A percentile compares a stretch with the other conserved stretches of the same genome.
Evolutionary conservation across 164 flowering plant species (phyloP).

Genomic region (Vitis labrusca): DNA sequence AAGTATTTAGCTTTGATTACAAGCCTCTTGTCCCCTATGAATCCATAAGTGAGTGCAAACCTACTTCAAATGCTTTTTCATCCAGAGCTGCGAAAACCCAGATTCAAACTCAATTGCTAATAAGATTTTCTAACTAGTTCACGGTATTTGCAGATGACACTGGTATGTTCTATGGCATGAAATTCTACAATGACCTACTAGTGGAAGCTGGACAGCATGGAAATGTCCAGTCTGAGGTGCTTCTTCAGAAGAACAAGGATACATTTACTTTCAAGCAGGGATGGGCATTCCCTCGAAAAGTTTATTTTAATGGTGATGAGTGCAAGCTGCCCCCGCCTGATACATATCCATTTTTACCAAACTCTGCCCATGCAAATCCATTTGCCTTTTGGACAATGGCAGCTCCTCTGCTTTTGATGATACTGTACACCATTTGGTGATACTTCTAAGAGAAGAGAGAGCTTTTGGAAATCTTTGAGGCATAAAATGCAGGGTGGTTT

Average conservation of each 20-base stretch:
- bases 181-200: constrained; percentile 73
- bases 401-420: constrained; percentile 22
- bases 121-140: background rate
- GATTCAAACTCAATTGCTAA: too few species aligned
- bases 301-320: constrained; percentile 87
- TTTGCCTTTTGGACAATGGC: constrained; percentile 16
- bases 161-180: constrained; percentile 85
- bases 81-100: background rate
- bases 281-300: constrained; percentile 82
- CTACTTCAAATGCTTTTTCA: background rate
- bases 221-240: constrained; percentile 80
- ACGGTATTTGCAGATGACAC: constrained; percentile 68
- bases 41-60: constrained; percentile 58
- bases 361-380: constrained; percentile 33
- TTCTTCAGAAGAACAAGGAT: constrained; percentile 57
- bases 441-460: background rate
- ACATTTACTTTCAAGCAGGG: constrained; percentile 73
- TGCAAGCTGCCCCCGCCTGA: constrained; percentile 83
- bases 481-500: too few species aligned
- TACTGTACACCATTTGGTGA: constrained; percentile 23
- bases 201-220: constrained; percentile 81
- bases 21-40: constrained; percentile 72
- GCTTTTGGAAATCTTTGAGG: too few species aligned
- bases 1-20: constrained; percentile 85
- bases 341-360: constrained; percentile 71